phyloP scores from a whole-genome alignment of 164 flowering plant species.

The Umbellularia californica region DNA sequence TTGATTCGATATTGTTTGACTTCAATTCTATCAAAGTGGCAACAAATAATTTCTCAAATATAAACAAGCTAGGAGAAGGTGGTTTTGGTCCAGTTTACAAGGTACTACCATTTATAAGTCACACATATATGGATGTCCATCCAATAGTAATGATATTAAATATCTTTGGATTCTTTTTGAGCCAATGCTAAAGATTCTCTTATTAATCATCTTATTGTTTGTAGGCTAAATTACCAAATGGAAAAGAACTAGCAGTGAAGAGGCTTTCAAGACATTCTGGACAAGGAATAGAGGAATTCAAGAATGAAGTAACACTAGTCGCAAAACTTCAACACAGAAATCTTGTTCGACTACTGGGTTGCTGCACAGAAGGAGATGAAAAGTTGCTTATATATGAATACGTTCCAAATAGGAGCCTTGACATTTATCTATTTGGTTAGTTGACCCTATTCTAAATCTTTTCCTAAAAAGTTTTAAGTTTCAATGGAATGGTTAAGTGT shows the following conservation, averaged over 20 bases:
- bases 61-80: neutral
- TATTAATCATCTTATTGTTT: no score
- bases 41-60: neutral
- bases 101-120: neutral
- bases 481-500: no score
- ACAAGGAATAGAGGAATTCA: constrained; percentile 10
- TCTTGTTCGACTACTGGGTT: constrained; percentile 10
- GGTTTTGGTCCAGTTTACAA: constrained; percentile 2
- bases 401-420: constrained; percentile 9
- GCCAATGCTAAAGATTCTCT: neutral
- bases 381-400: constrained; percentile 12
- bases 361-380: constrained; percentile 6
- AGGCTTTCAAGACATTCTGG: constrained; percentile 7
- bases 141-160: neutral
- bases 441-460: neutral
- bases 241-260: constrained; percentile 11
- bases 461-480: no score
- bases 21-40: neutral
- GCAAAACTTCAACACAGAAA: constrained; percentile 13
- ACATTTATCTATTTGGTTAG: constrained; percentile 5
- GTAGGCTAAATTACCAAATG: constrained; percentile 6
- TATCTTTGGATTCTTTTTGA: neutral
- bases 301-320: constrained; percentile 7
- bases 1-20: neutral
- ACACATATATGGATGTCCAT: neutral